Evolutionary conservation across 768 basidiomycete genomes (phyloP).

Genomic region (Dendrothele bispora): DNA sequence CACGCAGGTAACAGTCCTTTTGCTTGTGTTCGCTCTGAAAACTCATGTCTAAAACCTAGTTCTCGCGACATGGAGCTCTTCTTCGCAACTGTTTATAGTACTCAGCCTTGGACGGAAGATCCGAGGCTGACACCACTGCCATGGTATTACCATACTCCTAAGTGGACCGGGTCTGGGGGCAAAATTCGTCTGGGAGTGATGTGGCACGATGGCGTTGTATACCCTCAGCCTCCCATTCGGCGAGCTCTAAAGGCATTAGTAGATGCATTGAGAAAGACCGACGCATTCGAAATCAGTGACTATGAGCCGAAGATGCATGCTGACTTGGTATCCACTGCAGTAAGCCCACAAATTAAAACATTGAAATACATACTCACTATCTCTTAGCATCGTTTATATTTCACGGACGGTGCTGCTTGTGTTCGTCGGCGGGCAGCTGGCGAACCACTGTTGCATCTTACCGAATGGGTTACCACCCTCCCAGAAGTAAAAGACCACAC

Average conservation of each 20-base stretch:
- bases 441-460: constrained; percentile 7
- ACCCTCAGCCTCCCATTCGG: constrained; percentile 40
- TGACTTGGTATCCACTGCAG: constrained; percentile 33
- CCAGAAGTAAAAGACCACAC: constrained; percentile 23
- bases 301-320: constrained; percentile 36
- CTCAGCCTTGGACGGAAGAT: constrained; percentile 41
- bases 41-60: constrained; percentile 8
- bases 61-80: constrained; percentile 32
- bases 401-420: constrained; percentile 37
- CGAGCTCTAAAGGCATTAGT: constrained; percentile 39
- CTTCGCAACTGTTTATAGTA: constrained; percentile 27
- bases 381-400: constrained; percentile 35
- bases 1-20: constrained; percentile 36
- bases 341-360: constrained; percentile 17
- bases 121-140: constrained; percentile 31
- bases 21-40: too few relatives aligned
- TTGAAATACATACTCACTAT: too few relatives aligned
- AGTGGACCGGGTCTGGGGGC: constrained; percentile 22
- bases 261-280: constrained; percentile 31
- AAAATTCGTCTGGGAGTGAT: constrained; percentile 31
- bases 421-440: not conserved
- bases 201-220: constrained; percentile 35
- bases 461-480: constrained; percentile 33
- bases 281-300: constrained; percentile 32
- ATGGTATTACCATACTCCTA: constrained; percentile 8